Conservation (phyloP, 306 rosid genomes). For the Inga leiocalycina region DNA sequence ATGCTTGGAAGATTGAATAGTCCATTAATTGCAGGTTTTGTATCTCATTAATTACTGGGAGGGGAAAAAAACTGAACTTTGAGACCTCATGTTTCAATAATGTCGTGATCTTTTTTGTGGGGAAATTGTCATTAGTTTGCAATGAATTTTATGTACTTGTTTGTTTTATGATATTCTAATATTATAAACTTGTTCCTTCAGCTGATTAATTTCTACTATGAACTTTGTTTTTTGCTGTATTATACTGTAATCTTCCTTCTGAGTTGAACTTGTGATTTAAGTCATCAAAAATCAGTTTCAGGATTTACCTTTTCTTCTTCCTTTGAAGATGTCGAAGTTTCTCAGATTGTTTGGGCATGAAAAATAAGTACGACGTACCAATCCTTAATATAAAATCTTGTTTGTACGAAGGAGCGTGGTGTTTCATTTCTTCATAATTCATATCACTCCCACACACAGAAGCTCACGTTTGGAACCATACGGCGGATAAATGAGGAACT, state of each 20-base stretch:
- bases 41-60: slow-evolving; percentile 27
- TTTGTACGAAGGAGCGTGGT: too few relatives aligned
- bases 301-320: background rate
- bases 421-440: too few relatives aligned
- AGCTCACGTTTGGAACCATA: slow-evolving; percentile 10
- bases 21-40: background rate
- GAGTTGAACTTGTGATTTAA: background rate
- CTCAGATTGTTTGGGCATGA: background rate
- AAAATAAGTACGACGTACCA: background rate
- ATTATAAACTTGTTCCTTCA: background rate
- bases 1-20: slow-evolving; percentile 92
- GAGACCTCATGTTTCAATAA: slow-evolving; percentile 27
- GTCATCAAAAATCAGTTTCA: slow-evolving; percentile 5
- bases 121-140: slow-evolving; percentile 31
- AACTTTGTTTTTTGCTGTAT: background rate
- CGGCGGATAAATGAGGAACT: background rate
- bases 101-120: slow-evolving; percentile 25
- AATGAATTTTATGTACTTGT: slow-evolving; percentile 28
- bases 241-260: background rate
- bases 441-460: background rate
- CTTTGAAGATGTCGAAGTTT: background rate
- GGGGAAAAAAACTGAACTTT: slow-evolving; percentile 15
- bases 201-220: background rate
- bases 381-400: too few relatives aligned
- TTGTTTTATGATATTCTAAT: background rate